Evolutionary conservation across 768 basidiomycete species (phyloP).

Genomic region (Tricholoma bakamatsutake): DNA sequence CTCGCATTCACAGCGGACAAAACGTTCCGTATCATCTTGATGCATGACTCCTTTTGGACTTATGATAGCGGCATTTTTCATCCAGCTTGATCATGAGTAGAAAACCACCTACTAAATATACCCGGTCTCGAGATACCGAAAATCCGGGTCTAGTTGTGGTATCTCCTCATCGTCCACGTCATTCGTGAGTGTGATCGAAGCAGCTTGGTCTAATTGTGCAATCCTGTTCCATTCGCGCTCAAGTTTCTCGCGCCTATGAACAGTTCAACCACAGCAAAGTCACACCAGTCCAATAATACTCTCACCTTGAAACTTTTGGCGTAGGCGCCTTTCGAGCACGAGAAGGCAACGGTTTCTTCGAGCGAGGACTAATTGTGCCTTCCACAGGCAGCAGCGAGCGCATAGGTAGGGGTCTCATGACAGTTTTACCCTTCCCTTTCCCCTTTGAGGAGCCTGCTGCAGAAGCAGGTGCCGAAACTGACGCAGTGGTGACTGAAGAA

Average conservation of each 20-base stretch:
- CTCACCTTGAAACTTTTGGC: neutral
- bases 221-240: slow-evolving; percentile 28
- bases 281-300: neutral
- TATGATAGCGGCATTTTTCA: neutral
- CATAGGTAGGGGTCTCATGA: neutral
- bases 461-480: neutral
- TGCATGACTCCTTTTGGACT: slow-evolving; percentile 13
- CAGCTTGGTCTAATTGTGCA: slow-evolving; percentile 24
- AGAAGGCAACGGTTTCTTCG: neutral
- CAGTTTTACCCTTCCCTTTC: neutral
- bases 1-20: slow-evolving; percentile 41
- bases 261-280: neutral
- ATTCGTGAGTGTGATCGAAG: slow-evolving; percentile 31
- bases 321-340: slow-evolving; percentile 3
- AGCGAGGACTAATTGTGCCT: neutral
- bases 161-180: slow-evolving; percentile 38
- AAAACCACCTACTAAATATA: slow-evolving; percentile 41
- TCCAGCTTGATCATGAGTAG: neutral
- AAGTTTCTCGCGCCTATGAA: slow-evolving; percentile 20
- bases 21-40: slow-evolving; percentile 22
- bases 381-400: neutral
- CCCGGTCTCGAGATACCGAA: slow-evolving; percentile 47
- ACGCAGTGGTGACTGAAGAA: neutral
- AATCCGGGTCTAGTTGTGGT: slow-evolving; percentile 36
- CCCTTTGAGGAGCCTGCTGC: neutral